Conservation (phyloP, 129 eudicot genomes). For the Helianthus tuberosus region DNA sequence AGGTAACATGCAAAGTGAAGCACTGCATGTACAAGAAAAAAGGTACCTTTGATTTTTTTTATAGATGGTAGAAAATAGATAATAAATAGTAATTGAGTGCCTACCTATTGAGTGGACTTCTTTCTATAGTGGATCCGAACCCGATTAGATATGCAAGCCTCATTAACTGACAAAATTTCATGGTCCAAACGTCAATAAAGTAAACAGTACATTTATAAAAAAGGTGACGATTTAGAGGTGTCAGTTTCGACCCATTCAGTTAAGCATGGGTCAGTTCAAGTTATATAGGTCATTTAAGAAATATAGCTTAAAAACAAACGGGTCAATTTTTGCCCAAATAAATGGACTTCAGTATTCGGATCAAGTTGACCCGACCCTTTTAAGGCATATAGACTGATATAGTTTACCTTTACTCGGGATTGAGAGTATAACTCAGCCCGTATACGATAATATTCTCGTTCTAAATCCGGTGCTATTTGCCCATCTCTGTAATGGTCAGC, state of each 20-base stretch:
- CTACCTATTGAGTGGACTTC: slow-evolving; percentile 98
- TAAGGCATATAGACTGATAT: background rate
- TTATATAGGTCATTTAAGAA: background rate
- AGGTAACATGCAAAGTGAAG: slow-evolving; percentile 92
- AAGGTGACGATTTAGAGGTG: slow-evolving; percentile 3
- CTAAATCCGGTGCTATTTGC: slow-evolving; percentile 65
- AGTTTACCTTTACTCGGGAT: slow-evolving; percentile 78
- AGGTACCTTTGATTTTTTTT: background rate
- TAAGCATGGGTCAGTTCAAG: background rate
- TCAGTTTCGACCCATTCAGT: slow-evolving; percentile 2
- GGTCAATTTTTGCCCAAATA: background rate
- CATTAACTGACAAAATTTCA: slow-evolving; percentile 74
- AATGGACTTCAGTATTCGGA: background rate
- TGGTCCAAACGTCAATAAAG: slow-evolving; percentile 13
- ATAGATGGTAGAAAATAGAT: slow-evolving; percentile 7
- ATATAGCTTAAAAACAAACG: background rate
- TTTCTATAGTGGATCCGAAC: slow-evolving; percentile 71
- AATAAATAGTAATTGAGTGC: slow-evolving; percentile 4
- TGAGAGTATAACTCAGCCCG: slow-evolving; percentile 77
- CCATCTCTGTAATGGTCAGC: slow-evolving; percentile 66
- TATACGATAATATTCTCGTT: slow-evolving; percentile 91
- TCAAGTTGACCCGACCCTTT: background rate
- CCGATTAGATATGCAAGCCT: slow-evolving; percentile 94
- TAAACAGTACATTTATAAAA: slow-evolving; percentile 9
- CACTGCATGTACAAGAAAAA: slow-evolving; percentile 43